Base-by-base conservation (phyloP, 1,139 yeast species). In the Casaregolazyma lundiana region DNA sequence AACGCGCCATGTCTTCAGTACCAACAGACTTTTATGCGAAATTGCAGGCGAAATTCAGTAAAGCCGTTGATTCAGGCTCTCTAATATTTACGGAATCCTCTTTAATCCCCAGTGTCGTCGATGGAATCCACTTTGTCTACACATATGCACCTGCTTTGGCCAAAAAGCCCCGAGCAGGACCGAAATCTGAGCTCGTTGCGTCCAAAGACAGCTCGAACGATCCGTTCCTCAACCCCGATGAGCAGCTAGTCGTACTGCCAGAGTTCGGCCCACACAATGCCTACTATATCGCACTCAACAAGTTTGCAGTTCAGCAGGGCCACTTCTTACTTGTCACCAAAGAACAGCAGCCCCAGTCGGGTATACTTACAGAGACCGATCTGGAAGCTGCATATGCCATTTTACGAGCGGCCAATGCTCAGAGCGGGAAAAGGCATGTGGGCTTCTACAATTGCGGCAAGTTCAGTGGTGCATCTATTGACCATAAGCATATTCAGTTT, bases 401-500 rank as follows among this genome's bases (percentile, higher is more conserved):
- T 18, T 68, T 90, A 49, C 64, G 64, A 39, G 53, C 70, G 17
- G 64, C 61, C 6, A 64, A 68, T 42, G 74, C 55, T 8, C 65
- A 62, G 21, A 59, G 67, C 19, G 64, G 64, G 7, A 61, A 61
- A 35, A 70, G 75, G 52, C 77, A 75, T 75, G 72, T 90, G 64
- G 92, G 88, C 0, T 90, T 92, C 65, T 92, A 79, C 73, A 92
- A 92, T 63, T 81, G 89, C 61, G 97, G 97, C 3, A 79, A 80
- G 20, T 75, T 80, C 57, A 81, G 95, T 54, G 98, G 97, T 1
- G 96, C 96, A 6, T 87, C 96, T 0, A 94, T 89, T 58, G 84
- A 88, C 42, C 98, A 92, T 67, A 87, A 87, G 59, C 98, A 92
- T 67, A 66, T 90, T 51, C 98, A 92, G 65, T 81, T 90, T 64